Evolutionary conservation across 805 yeast genomes (phyloP).

Genomic region (Schizosaccharomyces octosporus): DNA sequence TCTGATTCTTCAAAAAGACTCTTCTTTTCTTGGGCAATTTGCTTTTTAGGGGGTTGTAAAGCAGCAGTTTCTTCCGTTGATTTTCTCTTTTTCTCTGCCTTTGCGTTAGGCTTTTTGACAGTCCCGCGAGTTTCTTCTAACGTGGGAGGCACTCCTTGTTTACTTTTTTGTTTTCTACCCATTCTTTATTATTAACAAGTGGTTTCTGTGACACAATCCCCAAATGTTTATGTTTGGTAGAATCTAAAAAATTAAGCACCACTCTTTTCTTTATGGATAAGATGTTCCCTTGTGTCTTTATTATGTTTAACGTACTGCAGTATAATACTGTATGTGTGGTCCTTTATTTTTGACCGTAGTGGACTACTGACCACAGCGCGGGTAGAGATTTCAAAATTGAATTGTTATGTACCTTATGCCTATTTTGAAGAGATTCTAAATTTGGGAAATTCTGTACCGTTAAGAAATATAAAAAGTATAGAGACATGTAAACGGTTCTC

Average conservation of each 20-base stretch:
- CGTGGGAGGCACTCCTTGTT: neutral
- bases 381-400: too few species aligned
- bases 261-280: too few species aligned
- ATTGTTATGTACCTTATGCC: too few species aligned
- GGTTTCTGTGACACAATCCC: neutral
- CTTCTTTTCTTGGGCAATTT: neutral
- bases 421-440: too few species aligned
- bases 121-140: neutral
- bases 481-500: too few species aligned
- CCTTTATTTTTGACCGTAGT: too few species aligned
- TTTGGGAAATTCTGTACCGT: too few species aligned
- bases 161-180: neutral
- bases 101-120: neutral
- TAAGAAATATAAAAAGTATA: too few species aligned
- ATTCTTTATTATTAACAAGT: neutral
- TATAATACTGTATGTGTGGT: too few species aligned
- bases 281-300: too few species aligned
- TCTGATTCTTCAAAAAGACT: constrained; percentile 7
- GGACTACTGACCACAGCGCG: too few species aligned
- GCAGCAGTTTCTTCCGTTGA: neutral
- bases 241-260: neutral
- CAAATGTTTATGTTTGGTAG: neutral
- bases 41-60: neutral
- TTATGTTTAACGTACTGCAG: too few species aligned
- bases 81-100: constrained; percentile 3